A percentile compares a stretch with the other conserved stretches of the same genome.
Evolutionary conservation across 768 basidiomycete genomes (phyloP).

Genomic region (Megacollybia marginata): DNA sequence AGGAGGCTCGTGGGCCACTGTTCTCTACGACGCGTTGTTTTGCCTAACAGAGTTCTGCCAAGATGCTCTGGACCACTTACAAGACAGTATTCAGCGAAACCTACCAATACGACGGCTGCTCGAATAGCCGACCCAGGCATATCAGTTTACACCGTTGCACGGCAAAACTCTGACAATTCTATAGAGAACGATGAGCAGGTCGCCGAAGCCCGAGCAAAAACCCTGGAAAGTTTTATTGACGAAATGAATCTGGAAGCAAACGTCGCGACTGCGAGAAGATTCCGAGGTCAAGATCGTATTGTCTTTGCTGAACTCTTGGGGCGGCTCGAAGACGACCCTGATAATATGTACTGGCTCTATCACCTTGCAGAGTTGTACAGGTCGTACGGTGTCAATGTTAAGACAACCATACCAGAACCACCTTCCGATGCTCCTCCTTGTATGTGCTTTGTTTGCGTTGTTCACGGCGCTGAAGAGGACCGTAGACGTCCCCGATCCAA

Average conservation of each 20-base stretch:
- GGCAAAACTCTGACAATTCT: too few species aligned
- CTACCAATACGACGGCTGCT: too few species aligned
- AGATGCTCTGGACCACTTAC: too few species aligned
- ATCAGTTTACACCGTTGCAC: too few species aligned
- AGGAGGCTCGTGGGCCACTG: too few species aligned
- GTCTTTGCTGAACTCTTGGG: background rate
- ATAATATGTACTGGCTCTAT: background rate
- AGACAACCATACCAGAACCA: background rate
- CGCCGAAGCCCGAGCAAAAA: background rate
- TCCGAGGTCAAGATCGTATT: background rate
- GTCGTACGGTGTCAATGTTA: background rate
- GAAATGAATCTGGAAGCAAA: background rate
- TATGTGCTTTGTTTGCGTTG: background rate
- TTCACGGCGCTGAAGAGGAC: too few species aligned
- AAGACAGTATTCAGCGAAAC: too few species aligned
- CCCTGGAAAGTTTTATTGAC: background rate
- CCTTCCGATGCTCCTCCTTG: background rate
- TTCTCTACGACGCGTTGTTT: too few species aligned
- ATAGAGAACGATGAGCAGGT: too few species aligned
- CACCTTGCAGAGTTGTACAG: background rate
- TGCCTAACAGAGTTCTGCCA: too few species aligned
- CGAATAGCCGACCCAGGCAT: too few species aligned
- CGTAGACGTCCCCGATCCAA: too few species aligned
- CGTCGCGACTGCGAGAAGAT: background rate
- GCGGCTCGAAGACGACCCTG: background rate